Base-by-base conservation (phyloP, 179 eudicot genomes). In the Dionaea muscipula region DNA sequence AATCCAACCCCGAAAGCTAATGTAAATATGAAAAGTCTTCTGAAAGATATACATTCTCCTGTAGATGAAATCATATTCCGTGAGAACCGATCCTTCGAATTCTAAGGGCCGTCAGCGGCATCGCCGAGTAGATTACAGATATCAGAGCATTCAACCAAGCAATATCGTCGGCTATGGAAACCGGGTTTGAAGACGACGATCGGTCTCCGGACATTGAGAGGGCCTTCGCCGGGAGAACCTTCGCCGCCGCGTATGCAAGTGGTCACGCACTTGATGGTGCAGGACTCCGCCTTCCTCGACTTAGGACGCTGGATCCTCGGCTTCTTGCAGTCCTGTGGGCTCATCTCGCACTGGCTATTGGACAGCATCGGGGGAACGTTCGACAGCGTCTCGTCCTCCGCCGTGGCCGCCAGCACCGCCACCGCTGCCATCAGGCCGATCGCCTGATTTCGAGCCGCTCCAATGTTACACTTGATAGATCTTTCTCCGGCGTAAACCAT, bases 181-280 rank as follows among this genome's bases (percentile, higher is more conserved):
- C 94, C 86, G 44, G 67, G 66, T 75, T 84, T 86, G 72, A 86
- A 86, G 15, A 86, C 89, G 27, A 84, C 79, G 1, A 86, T 67
- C 21, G 95, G 94, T 26, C 87, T 77, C 76, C 72, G 53, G 37
- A 89, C 47, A 50, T 78, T 89, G 8, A 89, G 68, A 58, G 97
- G 97, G 18, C 95, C 97, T 76, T 85, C 89, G 7, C 96, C 96
- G 12, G 94, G 94, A 16, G 89, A 70, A 11, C 94, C 94, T 48
- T 51, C 70, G 1, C 86, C 95, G 2, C 95, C 93, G 3, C 81
- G 79, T 51, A 80, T 81, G 61, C 95, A 89, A 69, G 97, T 89
- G 22, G 78, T 72, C 18, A 75, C 77, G 38, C 97, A 89, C 60
- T 89, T 85, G 19, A 67, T 70, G 10, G 89, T 83, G 66, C 97